Evolutionary conservation across 1,139 yeast genomes (phyloP).

Genomic region (Magnusiomyces sp.): DNA sequence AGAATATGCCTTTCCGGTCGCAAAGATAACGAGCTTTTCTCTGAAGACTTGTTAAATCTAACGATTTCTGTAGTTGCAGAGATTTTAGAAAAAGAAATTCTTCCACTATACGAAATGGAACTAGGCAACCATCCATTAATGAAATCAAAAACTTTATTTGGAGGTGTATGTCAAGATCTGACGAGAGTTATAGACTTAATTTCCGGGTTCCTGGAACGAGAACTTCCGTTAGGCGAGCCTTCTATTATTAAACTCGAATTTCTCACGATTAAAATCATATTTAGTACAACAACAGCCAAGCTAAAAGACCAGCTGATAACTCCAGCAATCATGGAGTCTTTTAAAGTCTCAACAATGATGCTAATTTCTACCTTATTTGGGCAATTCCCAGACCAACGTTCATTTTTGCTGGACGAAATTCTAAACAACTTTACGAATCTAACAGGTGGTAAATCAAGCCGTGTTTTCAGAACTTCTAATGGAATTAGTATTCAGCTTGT

Average conservation of each 20-base stretch:
- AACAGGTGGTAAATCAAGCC: slow-evolving; percentile 38
- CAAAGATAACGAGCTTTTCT: slow-evolving; percentile 37
- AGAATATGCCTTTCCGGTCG: slow-evolving; percentile 36
- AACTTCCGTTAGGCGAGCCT: slow-evolving; percentile 36
- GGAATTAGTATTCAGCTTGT: slow-evolving; percentile 45
- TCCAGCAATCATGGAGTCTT: slow-evolving; percentile 28
- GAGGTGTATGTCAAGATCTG: slow-evolving; percentile 17
- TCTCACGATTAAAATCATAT: slow-evolving; percentile 36
- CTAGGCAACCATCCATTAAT: slow-evolving; percentile 7
- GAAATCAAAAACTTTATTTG: slow-evolving; percentile 14
- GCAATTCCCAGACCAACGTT: slow-evolving; percentile 40
- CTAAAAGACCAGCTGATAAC: slow-evolving; percentile 27
- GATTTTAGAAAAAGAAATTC: slow-evolving; percentile 33
- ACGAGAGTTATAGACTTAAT: slow-evolving; percentile 17
- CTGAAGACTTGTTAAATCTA: slow-evolving; percentile 39
- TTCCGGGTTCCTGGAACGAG: slow-evolving; percentile 17
- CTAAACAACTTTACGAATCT: slow-evolving; percentile 43
- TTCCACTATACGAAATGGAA: slow-evolving; percentile 20
- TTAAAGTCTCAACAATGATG: slow-evolving; percentile 34
- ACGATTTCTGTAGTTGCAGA: slow-evolving; percentile 37
- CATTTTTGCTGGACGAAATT: slow-evolving; percentile 52
- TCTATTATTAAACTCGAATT: slow-evolving; percentile 46
- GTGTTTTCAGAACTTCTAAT: slow-evolving; percentile 37
- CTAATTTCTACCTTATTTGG: slow-evolving; percentile 29
- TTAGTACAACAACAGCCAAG: slow-evolving; percentile 23